Evolutionary conservation across 345 rosid species (phyloP), one percentile per base, ranked within the genome.

Genomic region (Salix dunnii): DNA sequence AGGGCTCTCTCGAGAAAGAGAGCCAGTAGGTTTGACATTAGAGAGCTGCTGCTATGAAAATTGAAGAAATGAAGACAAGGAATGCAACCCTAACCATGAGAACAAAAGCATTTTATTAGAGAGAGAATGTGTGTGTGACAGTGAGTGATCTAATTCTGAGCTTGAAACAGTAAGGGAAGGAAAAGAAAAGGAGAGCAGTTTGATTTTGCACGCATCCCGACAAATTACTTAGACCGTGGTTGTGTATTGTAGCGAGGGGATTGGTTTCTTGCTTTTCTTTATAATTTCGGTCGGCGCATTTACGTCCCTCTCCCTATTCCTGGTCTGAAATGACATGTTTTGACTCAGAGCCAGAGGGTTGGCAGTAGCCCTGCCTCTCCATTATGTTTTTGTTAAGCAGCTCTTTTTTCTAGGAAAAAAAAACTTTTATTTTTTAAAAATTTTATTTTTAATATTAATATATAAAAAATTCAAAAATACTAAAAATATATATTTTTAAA

Each of bases 201-300:
- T 84, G 75, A 71, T 82, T 82, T 84, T 85, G 90, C 91, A 93
- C 97, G 92, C 93, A 89, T 74, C 72, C 91, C 94, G 94, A 91
- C 93, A 90, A 88, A 81, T 82, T 73, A 80, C 77, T 58, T 53
- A 53, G 60, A 8, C n/a, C 10, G 60, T 20, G 58, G 60, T 6
- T 21, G 25, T 40, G 43, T 40, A 40, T 11, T 40, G 43, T 40
- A 40, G 43, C 10, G 72, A 73, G 83, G 73, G 79, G 74, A 67
- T 71, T 35, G 81, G 76, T 46, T 62, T 55, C 67, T 46, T 5
- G 43, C 60, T 79, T 48, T 69, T 64, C 30, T 76, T 78, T 83
- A 74, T 63, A 31, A 73, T 78, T 10, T 55, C 28, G 30, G 31
- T 71, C 31, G 11, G 38, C 28, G 77, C 81, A 85, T 87, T 94